Evolutionary conservation across 495 filamentous ascomycete species (phyloP), one percentile per base, ranked within the genome.

Genomic region (Penicillium angulare): DNA sequence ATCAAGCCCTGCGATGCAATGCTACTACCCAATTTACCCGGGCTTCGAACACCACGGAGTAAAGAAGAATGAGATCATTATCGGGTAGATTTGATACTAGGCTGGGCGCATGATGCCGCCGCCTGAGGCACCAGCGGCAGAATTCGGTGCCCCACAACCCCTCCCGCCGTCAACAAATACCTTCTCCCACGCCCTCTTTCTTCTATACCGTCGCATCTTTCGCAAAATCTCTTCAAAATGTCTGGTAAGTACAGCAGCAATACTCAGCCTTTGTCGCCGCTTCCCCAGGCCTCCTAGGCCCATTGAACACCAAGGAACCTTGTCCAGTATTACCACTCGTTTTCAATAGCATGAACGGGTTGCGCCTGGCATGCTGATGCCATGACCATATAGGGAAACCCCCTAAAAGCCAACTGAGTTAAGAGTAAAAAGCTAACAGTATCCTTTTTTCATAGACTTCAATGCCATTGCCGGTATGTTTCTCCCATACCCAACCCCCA

Each of bases 401-500:
- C 12, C 27, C 24, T 39, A 40, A 15, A 10, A 8, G 18, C 23
- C 16, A 9, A n/a, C n/a, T n/a, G 33, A 8, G 9, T 13, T 21
- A 20, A 24, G 36, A 7, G 40, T 53, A 27, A 15, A 35, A 17
- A 12, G 50, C 67, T 67, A 62, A 68, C 55, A 32, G 6, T 40
- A 7, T 32, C 1, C 47, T 22, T 22, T 5, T 24, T 13, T 6
- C 55, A 15, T 52, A 83, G 80, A 81, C 67, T 85, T 80, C 67
- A 49, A 47, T 31, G 51, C 27, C 27, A 71, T 86, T 56, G 82
- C 80, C 56, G 68, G 82, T 86, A 74, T 60, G 81, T 79, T 42
- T 21, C 43, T 32, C 16, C 34, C 9, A 9, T 27, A 15, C 27
- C 21, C 21, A 35, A 13, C 20, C 38, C 26, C 18, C 32, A 21